These are phyloP conservation scores for Misopates orontium DNA, from an alignment of 257 asterid species.

Conservation along the genomic window DNA sequence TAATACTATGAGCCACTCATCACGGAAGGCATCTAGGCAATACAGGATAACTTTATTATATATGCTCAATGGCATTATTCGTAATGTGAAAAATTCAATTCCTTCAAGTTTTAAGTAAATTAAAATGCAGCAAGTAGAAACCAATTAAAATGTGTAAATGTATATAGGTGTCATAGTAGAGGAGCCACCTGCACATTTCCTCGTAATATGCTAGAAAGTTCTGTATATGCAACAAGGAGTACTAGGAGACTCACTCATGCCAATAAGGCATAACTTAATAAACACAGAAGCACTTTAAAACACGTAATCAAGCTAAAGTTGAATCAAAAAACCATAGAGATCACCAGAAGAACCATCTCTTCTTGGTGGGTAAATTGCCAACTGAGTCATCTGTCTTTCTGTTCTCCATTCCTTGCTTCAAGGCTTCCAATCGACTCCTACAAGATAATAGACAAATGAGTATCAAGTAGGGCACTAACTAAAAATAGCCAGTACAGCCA, in stretches of 20 bases:
- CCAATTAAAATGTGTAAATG: background rate
- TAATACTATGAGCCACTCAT: too few species aligned
- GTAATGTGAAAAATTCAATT: too few species aligned
- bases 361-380: constrained; percentile 40
- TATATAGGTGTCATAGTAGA: background rate
- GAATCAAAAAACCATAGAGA: background rate
- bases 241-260: constrained; percentile 10
- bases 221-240: constrained; percentile 5
- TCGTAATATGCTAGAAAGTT: background rate
- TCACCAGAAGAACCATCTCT: constrained; percentile 80
- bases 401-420: constrained; percentile 76
- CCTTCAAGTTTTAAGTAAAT: background rate
- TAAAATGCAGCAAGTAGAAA: background rate
- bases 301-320: background rate
- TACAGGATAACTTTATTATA: too few species aligned
- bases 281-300: background rate
- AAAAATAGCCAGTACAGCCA: background rate
- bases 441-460: background rate
- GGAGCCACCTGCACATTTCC: background rate
- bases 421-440: constrained; percentile 72
- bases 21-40: too few species aligned
- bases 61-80: too few species aligned
- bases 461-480: background rate
- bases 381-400: constrained; percentile 49
- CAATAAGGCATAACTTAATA: background rate